Evolutionary conservation across 371 early-diverging fungal species (phyloP), one percentile per base, ranked within the genome.

Genomic region (Mucor plumbeus): DNA sequence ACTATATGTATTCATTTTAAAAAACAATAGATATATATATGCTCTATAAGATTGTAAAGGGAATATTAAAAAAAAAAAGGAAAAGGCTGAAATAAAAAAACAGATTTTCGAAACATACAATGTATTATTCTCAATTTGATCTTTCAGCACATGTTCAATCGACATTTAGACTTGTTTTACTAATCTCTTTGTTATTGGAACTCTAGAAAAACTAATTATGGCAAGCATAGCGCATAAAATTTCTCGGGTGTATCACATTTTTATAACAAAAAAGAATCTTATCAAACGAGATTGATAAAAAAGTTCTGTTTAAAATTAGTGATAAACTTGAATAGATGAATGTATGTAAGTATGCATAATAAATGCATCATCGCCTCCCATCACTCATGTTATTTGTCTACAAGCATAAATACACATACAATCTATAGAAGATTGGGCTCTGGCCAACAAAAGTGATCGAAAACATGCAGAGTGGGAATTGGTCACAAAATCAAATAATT

Each of bases 391-490:
- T 26, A 3, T 38, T 38, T 38, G 38, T 38, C 38, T 38, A 38
- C 11, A 9, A 38, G 38, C 38, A 38, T 38, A 38, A 38, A 38
- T 38, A 55, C 35, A 33, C 55, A n/a, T 55, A 19, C 55, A 33
- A 15, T 55, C 34, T 34, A 4, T 34, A 14, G n/a, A 35, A 55
- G n/a, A n/a, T 5, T 14, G 44, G 44, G 55, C 55, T 55, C 55
- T 35, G 55, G 35, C 55, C 55, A 55, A 55, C n/a, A 53, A 55
- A 35, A 55, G 17, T 35, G 55, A 55, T 55, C 55, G 55, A 55
- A 33, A 14, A 15, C 13, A 50, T 50, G 50, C 50, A 50, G 50
- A 55, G 55, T 55, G 55, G 55, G 55, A 55, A 55, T 33, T 50
- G 50, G 26, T 50, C 50, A 50, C 50, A 50, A 21, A 19, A 11